Conservation (phyloP, 139 green algal genomes). For the Picochlorum sp. region DNA sequence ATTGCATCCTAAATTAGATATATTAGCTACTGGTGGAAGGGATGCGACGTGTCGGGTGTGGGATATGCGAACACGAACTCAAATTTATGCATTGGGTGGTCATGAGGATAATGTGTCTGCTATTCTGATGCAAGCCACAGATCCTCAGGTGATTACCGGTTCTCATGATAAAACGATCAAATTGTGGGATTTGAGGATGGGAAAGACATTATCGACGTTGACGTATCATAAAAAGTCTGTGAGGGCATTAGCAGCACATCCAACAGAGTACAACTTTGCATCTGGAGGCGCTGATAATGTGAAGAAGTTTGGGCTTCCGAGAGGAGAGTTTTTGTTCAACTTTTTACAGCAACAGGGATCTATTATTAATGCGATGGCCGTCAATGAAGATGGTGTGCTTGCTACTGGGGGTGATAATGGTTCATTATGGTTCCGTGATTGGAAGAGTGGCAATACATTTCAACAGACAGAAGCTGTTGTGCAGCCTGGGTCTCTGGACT, state of each 20-base stretch:
- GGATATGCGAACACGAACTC: constrained; percentile 94
- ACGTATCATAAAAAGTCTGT: constrained; percentile 98
- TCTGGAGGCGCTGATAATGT: constrained; percentile 88
- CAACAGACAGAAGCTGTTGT: constrained; percentile 75
- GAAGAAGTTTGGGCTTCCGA: constrained; percentile 90
- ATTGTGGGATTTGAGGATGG: constrained; percentile 76
- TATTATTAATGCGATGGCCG: constrained; percentile 87
- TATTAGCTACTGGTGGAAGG: constrained; percentile 87
- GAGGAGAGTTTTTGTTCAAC: constrained; percentile 95
- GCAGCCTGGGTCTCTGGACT: constrained; percentile 90
- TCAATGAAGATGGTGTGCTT: constrained; percentile 93
- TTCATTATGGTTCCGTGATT: constrained; percentile 88
- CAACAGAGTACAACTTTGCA: constrained; percentile 76
- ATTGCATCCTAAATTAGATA: constrained; percentile 89
- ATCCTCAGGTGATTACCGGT: constrained; percentile 89
- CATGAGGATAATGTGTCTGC: constrained; percentile 91
- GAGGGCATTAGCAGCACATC: constrained; percentile 67
- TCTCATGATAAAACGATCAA: constrained; percentile 77
- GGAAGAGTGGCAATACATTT: constrained; percentile 86
- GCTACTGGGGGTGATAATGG: constrained; percentile 72
- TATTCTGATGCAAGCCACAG: constrained; percentile 73
- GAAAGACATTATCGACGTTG: constrained; percentile 76
- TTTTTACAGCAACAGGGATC: constrained; percentile 83
- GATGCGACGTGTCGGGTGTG: constrained; percentile 90
- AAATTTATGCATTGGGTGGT: constrained; percentile 78